Evolutionary conservation across 1,284 basidiomycete genomes (phyloP), one percentile per base, ranked within the genome.

Genomic region (Xerocomus minutiporus): DNA sequence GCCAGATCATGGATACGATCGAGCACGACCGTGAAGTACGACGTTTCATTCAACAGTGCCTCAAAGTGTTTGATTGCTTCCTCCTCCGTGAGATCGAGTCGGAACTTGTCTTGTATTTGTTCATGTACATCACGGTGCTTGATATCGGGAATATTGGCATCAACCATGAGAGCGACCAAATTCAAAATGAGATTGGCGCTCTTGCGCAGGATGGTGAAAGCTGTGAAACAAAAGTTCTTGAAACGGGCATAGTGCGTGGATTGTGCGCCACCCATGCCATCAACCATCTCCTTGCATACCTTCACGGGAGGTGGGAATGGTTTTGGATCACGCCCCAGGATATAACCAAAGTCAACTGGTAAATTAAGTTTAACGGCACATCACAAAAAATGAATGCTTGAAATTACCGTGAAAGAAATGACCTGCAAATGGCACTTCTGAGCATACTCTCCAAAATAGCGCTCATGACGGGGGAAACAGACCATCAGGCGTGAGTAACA

Each of bases 251-350:
- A 97, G 67, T 97, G 93, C 15, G 86, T 78, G 4, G 94, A 94
- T 65, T 88, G 80, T n/a, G 90, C 82, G 35, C 97, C 96, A 15
- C 97, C 97, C 95, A 99, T 97, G 8, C 91, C 95, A 65, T 99
- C 97, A 1, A 99, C 93, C 97, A 99, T 99, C 68, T 99, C 97
- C 63, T 97, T 96, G 73, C 94, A 97, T 28, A 99, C 91, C 71
- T 99, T 99, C 62, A 99, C 94, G 1, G 94, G 91, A 1, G 97
- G 97, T 5, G 97, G 94, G 67, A 97, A 97, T 0, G 95, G 94
- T 69, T 99, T 99, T 0, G 97, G 97, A 66, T 99, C 97, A 7
- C 95, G 87, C 3, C 96, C 96, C 8, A 99, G 81, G 62, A 99
- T 99, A 72, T 98, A 99, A 3, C 97, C 96, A 67, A 99, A 99